Evolutionary conservation across 805 yeast species (phyloP), one percentile per base, ranked within the genome.

Genomic region (Kuraishia hungarica): DNA sequence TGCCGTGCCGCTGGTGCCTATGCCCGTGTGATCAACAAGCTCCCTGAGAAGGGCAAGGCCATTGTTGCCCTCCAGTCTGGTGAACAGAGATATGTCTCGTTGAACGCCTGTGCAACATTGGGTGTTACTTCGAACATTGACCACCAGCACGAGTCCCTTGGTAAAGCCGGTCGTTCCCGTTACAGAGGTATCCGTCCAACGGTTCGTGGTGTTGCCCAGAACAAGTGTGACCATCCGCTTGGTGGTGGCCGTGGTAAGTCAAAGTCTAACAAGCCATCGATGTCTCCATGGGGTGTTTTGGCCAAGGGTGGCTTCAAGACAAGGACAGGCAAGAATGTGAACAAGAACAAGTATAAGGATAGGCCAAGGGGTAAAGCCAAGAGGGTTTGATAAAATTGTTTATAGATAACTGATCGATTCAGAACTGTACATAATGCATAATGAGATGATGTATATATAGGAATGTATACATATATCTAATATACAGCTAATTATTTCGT

Each of bases 181-280:
- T 86, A 91, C 78, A 76, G 87, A 67, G 99, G 98, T 60, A 85
- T 87, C 65, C 84, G 98, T 72, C 99, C 99, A 43, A 83, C 86
- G 53, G 97, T 92, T 47, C 87, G 99, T 77, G 99, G 99, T 81
- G 89, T 90, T 63, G 98, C 99, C 52, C 90, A 89, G 97, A 94
- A 94, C 74, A 94, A 94, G 60, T 83, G 85, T 68, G 97, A 94
- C 72, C 99, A 94, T 77, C 99, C 99, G 61, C 92, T 90, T 67
- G 99, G 99, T 79, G 99, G 99, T 86, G 99, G 99, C 75, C 86
- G 99, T 80, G 99, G 99, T 82, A 94, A 94, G 73, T 88, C 96
- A 58, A 94, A 94, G 84, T 89, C 97, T 60, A 92, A 93, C 74
- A 93, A 90, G 76, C 80, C 87, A 57, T 89, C 98, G 20, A 89